Conservation (phyloP, 495 filamentous ascomycete genomes). For the Hyaloscypha bicolor region DNA sequence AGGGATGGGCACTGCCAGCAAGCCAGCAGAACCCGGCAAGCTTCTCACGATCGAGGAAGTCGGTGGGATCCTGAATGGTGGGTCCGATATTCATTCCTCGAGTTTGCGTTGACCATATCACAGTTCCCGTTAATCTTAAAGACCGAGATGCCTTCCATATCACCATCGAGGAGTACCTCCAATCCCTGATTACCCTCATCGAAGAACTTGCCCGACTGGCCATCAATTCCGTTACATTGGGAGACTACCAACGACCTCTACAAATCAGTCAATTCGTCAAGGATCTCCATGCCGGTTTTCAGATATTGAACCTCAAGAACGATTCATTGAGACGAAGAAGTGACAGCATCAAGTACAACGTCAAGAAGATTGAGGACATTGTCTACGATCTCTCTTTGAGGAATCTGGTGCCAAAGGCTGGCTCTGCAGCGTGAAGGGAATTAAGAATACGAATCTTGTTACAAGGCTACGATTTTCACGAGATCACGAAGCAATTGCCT, state of each 20-base stretch:
- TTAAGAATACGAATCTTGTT: not conserved
- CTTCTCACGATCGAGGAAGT: conserved; percentile 89
- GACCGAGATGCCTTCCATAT: conserved; percentile 89
- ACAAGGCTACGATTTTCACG: conserved; percentile 4
- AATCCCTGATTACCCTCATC: conserved; percentile 79
- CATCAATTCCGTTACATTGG: conserved; percentile 94
- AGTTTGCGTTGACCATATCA: conserved; percentile 14
- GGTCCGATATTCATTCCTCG: conserved; percentile 26
- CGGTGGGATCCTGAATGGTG: conserved; percentile 74
- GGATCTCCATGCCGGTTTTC: conserved; percentile 92
- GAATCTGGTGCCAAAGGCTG: conserved; percentile 66
- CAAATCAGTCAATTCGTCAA: conserved; percentile 92
- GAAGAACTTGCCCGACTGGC: conserved; percentile 84
- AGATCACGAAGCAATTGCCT: not conserved
- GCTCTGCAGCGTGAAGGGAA: conserved; percentile 1
- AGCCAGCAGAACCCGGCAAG: conserved; percentile 45
- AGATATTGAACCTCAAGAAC: conserved; percentile 96
- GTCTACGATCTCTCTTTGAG: conserved; percentile 92
- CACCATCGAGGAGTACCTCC: conserved; percentile 95
- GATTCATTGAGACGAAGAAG: conserved; percentile 84
- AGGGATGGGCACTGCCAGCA: conserved; percentile 49
- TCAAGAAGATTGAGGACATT: conserved; percentile 98
- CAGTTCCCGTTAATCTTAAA: conserved; percentile 96
- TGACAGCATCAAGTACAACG: conserved; percentile 93
- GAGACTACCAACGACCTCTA: conserved; percentile 80